These are phyloP conservation scores for Sambucus nigra DNA, from an alignment of 129 eudicot species.

Conservation along the genomic window DNA sequence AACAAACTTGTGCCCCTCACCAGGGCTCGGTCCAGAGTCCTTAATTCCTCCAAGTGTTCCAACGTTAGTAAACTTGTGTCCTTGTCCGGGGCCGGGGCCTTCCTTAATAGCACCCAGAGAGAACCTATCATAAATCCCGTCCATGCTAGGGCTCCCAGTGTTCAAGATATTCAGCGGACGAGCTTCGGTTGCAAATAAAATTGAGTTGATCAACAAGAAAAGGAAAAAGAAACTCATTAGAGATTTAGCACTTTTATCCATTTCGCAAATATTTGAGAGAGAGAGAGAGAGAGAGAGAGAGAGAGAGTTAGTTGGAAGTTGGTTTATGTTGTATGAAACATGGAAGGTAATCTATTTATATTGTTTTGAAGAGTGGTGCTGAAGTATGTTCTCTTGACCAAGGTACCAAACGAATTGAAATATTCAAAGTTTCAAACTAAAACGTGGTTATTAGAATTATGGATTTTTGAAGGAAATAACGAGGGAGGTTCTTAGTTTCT, in stretches of 20 bases:
- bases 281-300: neutral
- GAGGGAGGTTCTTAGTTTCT: slow-evolving; percentile 15
- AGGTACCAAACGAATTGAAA: neutral
- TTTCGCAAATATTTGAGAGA: neutral
- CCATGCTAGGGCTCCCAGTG: neutral
- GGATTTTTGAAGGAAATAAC: neutral
- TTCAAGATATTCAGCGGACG: slow-evolving; percentile 7
- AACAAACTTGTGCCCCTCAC: slow-evolving; percentile 3
- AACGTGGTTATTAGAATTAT: neutral
- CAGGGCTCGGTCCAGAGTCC: slow-evolving; percentile 16
- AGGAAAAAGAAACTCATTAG: neutral
- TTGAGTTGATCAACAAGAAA: neutral
- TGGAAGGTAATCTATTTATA: neutral
- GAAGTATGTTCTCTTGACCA: neutral
- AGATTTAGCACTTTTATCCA: neutral
- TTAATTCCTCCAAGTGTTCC: slow-evolving; percentile 12
- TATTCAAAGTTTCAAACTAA: slow-evolving; percentile 10
- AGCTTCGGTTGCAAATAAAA: slow-evolving; percentile 1
- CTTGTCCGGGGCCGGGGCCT: slow-evolving; percentile 8
- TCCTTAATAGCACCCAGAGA: slow-evolving; percentile 15
- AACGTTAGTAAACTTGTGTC: neutral
- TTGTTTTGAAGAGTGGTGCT: neutral
- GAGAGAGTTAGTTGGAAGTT: neutral
- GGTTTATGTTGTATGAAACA: neutral
- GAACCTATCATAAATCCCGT: slow-evolving; percentile 7